Base-by-base conservation (phyloP, 1,284 basidiomycete species). In the Apiotrichum siamense region DNA sequence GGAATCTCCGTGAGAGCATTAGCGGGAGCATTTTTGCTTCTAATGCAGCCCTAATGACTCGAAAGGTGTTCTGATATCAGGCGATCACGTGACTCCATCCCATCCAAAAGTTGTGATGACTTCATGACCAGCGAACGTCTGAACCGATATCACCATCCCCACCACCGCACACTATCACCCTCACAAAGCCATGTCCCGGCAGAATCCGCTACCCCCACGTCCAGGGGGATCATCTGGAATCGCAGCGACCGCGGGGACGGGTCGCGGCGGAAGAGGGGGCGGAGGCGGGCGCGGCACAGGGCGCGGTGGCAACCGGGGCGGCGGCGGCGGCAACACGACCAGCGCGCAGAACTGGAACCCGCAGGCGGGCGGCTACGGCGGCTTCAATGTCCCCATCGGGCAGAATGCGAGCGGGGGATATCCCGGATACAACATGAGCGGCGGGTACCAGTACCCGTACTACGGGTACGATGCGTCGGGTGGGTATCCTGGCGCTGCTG, bases 401-500 rank as follows among this genome's bases (percentile, higher is more conserved):
- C n/a, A n/a, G 7, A 35, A 13, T n/a, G n/a, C 33, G 33, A 35
- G 33, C n/a, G 33, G 33, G 13, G 33, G 33, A 35, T 35, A 35
- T 31, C 29, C 29, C 33, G 48, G 43, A 1, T 47, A 49, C 40
- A 47, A 32, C 35, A 27, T 43, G 12, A 20, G 31, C 9, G 29
- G 29, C 11, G 11, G 33, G 15, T 35, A 35, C 33, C 15, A 6
- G 33, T 35, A 35, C 18, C 26, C 33, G 33, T 35, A 13, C 9
- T 7, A 7, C 11, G 33, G 33, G 13, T 17, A 35, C 33, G 33
- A 35, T 35, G 13, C 33, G 3, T 13, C 33, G 33, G 49, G 44
- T 0, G 50, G 53, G 1, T 50, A 54, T 26, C 21, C 39, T 20
- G 31, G 21, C 27, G 53, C 42, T 17, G 38, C 54, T 18, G 38